A percentile compares a stretch with the other conserved stretches of the same genome.
Conservation (phyloP, 345 rosid genomes). For the Corchorus capsularis region DNA sequence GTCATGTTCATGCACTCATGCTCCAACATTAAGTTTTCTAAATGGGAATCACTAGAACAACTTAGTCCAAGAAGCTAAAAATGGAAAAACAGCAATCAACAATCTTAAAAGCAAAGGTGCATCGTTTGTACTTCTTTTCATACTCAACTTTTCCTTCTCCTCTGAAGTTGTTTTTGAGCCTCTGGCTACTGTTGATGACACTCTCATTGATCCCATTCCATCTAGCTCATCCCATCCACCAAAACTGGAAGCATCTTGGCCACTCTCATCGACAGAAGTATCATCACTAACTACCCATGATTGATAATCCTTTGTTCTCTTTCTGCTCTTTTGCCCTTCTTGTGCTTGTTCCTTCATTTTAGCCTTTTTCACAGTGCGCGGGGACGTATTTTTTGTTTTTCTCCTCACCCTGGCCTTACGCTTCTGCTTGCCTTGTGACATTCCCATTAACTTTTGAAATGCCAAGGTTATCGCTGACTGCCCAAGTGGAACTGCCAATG, state of each 20-base stretch:
- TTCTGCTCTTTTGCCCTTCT: constrained; percentile 22
- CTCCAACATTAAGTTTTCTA: constrained; percentile 5
- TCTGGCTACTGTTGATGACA: constrained; percentile 17
- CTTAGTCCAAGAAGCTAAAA: constrained; percentile 53
- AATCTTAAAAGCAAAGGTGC: constrained; percentile 56
- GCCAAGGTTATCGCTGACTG: constrained; percentile 38
- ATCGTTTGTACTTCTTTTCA: constrained; percentile 27
- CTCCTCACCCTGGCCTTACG: constrained; percentile 28
- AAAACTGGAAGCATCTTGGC: constrained; percentile 26
- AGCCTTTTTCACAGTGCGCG: constrained; percentile 16
- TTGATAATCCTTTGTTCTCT: constrained; percentile 27
- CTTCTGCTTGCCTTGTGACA: constrained; percentile 25
- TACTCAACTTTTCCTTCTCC: constrained; percentile 33
- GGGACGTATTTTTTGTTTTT: constrained; percentile 26
- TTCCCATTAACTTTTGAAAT: constrained; percentile 34
- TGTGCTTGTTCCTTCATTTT: constrained; percentile 26
- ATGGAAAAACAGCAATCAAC: constrained; percentile 60
- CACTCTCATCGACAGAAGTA: constrained; percentile 28
- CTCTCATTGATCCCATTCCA: constrained; percentile 19
- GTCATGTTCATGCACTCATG: neutral
- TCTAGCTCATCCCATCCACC: constrained; percentile 73
- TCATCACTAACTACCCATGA: constrained; percentile 32
- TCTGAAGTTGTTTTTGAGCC: constrained; percentile 12
- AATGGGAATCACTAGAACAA: constrained; percentile 37
- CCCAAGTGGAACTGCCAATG: constrained; percentile 43